Evolutionary conservation across 192 early-diverging fungal genomes (phyloP).

Genomic region (Mortierella antarctica): DNA sequence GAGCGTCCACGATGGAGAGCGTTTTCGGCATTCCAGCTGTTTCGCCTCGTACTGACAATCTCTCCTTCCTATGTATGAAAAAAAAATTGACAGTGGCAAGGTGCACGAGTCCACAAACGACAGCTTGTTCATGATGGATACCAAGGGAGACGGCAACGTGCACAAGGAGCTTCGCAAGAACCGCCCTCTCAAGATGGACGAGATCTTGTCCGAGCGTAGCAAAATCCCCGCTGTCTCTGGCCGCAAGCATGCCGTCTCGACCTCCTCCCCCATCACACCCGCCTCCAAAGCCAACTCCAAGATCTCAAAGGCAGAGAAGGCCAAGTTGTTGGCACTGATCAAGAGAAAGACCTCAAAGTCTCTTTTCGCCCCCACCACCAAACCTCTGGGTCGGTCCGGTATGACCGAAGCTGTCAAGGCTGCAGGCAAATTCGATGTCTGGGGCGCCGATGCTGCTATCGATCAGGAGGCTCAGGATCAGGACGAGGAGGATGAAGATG

Average conservation of each 20-base stretch:
- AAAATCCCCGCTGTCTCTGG: constrained; percentile 65
- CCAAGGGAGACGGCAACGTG: constrained; percentile 66
- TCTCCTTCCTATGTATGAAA: constrained; percentile 8
- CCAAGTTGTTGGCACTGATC: constrained; percentile 36
- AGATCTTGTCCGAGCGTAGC: constrained; percentile 83
- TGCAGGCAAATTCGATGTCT: constrained; percentile 69
- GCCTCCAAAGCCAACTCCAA: constrained; percentile 28
- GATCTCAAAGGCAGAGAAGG: constrained; percentile 51
- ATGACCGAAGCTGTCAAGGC: constrained; percentile 54
- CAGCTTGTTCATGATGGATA: constrained; percentile 79
- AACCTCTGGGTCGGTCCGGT: constrained; percentile 29
- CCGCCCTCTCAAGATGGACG: constrained; percentile 79
- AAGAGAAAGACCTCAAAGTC: constrained; percentile 32
- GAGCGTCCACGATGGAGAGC: no score
- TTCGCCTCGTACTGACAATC: constrained; percentile 17
- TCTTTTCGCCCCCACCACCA: constrained; percentile 25
- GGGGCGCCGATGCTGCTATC: constrained; percentile 63
- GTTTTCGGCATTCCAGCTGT: background rate
- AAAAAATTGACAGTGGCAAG: constrained; percentile 58
- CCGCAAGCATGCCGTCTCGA: constrained; percentile 17
- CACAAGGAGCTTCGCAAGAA: constrained; percentile 57
- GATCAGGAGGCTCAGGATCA: constrained; percentile 54
- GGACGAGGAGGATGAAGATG: constrained; percentile 59
- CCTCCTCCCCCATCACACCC: constrained; percentile 6
- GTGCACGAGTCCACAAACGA: constrained; percentile 60